Evolutionary conservation across 306 rosid species (phyloP).

Genomic region (Vigna trinervia): DNA sequence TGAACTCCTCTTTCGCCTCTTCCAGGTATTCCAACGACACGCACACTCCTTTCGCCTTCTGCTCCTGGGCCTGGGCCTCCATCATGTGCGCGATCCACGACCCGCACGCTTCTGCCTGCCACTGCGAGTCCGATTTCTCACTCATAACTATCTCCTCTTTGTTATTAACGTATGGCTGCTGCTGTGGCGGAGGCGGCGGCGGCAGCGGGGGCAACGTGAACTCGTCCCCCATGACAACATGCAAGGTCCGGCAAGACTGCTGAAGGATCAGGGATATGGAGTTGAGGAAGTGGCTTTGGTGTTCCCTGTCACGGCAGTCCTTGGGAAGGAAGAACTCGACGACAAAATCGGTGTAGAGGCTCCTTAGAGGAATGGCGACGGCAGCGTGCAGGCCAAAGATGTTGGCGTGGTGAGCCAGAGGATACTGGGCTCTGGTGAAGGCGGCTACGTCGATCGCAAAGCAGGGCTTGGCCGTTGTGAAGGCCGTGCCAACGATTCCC

Average conservation of each 20-base stretch:
- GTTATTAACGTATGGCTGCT: neutral
- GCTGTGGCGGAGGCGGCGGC: neutral
- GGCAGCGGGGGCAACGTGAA: conserved; percentile 17
- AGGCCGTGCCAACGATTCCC: conserved; percentile 70
- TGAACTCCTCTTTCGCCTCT: conserved; percentile 59
- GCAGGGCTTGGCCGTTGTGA: conserved; percentile 59
- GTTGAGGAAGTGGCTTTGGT: conserved; percentile 59
- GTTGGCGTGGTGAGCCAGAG: conserved; percentile 62
- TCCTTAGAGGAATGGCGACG: conserved; percentile 63
- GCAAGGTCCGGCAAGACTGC: conserved; percentile 57
- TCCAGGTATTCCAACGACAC: conserved; percentile 55
- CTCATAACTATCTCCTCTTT: neutral
- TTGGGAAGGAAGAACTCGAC: conserved; percentile 67
- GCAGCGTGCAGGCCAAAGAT: conserved; percentile 64
- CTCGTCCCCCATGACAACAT: conserved; percentile 53
- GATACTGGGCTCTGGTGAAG: conserved; percentile 64
- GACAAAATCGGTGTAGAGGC: conserved; percentile 62
- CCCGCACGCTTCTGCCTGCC: neutral
- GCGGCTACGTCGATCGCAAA: conserved; percentile 59
- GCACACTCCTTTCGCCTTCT: conserved; percentile 57
- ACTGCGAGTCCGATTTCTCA: neutral
- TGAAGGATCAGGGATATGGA: conserved; percentile 60
- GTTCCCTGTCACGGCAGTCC: conserved; percentile 53
- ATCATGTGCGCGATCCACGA: conserved; percentile 67
- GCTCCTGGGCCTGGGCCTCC: conserved; percentile 53